A percentile compares a stretch with the other conserved stretches of the same genome.
Conservation (phyloP, 805 yeast genomes). For the Candida cerambycidarum region DNA sequence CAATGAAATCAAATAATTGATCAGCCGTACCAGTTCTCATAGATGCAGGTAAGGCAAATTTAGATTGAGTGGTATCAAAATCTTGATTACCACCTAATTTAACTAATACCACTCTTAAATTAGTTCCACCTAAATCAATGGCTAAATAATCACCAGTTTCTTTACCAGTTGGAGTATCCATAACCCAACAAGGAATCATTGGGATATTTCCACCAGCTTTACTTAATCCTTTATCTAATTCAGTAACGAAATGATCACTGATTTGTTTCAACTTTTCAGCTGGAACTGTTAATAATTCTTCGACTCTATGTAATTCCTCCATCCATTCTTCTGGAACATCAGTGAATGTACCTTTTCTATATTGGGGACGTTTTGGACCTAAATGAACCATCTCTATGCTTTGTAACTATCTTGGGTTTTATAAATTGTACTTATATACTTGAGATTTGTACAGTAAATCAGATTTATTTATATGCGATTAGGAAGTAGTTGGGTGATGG, state of each 20-base stretch:
- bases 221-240: conserved; percentile 78
- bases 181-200: conserved; percentile 96
- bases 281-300: conserved; percentile 60
- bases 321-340: conserved; percentile 67
- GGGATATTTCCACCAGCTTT: conserved; percentile 84
- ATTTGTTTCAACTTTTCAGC: conserved; percentile 61
- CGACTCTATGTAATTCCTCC: conserved; percentile 57
- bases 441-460: not conserved
- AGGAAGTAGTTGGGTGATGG: conserved; percentile 5
- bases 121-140: conserved; percentile 96
- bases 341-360: conserved; percentile 61
- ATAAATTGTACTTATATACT: not conserved
- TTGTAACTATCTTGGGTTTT: not conserved
- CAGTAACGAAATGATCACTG: conserved; percentile 72
- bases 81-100: conserved; percentile 78
- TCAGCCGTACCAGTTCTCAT: conserved; percentile 79
- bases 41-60: conserved; percentile 72
- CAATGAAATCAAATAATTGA: conserved; percentile 83
- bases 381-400: conserved; percentile 66
- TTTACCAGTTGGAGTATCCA: conserved; percentile 88
- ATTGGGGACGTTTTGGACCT: conserved; percentile 82
- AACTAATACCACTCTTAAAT: conserved; percentile 88
- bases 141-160: conserved; percentile 91
- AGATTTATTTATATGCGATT: conserved; percentile 7
- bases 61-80: conserved; percentile 84